Conservation (phyloP, 352 stramenopile species). For the Pythium angustatum region DNA sequence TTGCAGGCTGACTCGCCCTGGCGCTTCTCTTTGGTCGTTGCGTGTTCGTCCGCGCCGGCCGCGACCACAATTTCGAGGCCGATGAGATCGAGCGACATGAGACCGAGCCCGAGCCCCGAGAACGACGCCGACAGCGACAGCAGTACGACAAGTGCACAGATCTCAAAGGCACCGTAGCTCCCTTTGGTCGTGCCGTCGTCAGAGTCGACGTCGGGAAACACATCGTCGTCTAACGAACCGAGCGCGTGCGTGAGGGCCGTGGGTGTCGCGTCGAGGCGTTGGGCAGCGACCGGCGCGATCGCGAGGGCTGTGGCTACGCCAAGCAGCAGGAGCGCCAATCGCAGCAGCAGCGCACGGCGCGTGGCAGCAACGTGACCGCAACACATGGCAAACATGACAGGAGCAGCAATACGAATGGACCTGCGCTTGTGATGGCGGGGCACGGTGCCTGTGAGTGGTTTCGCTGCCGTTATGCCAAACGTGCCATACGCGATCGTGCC, state of each 20-base stretch:
- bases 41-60: conserved; percentile 82
- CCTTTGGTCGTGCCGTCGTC: background rate
- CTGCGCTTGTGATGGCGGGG: too few species aligned
- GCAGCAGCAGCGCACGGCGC: background rate
- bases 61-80: conserved; percentile 96
- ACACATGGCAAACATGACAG: too few species aligned
- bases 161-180: conserved; percentile 36
- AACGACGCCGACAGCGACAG: conserved; percentile 91
- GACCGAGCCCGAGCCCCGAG: conserved; percentile 92
- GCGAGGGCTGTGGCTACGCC: background rate
- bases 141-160: conserved; percentile 54
- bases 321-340: background rate
- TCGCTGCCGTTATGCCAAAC: too few species aligned
- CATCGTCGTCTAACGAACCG: background rate
- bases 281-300: background rate
- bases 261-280: background rate
- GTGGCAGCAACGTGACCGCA: background rate
- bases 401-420: too few species aligned
- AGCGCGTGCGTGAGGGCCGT: background rate
- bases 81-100: conserved; percentile 98
- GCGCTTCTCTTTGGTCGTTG: conserved; percentile 62
- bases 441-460: too few species aligned
- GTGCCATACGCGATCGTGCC: too few species aligned
- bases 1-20: conserved; percentile 62
- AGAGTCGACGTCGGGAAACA: background rate